Base-by-base conservation (phyloP, 78 protist species). In the Dictyostelium purpureum region DNA sequence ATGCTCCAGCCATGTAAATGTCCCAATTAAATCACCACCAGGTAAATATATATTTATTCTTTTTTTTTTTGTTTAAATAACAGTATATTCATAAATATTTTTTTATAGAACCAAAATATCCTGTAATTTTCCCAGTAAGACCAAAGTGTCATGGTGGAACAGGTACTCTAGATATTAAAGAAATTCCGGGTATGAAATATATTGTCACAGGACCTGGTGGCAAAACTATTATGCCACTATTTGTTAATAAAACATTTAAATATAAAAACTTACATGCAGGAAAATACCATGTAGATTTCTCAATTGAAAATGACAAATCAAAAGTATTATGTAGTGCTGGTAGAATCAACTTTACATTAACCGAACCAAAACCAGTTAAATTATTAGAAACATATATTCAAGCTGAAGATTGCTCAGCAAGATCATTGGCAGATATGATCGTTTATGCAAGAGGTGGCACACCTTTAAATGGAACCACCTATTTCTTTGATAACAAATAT, bases 361-460 rank as follows among this genome's bases (percentile, higher is more conserved):
- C 9, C 6, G 76, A 70, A 45, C 80, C 82, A 26, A 12, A 33
- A 51, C n/a, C 31, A 24, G 45, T 85, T 61, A 75, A 73, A 49
- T 42, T 85, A 5, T 33, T 35, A 12, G 14, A 37, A 21, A 59
- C 69, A 0, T 21, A 6, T 0, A 24, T 85, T 21, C 51, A 59
- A 24, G 37, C 81, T 21, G 7, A 21, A 6, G 61, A 85, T 26
- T 85, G 92, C 11, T 59, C 26, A 18, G 31, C 12, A n/a, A 76
- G 61, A 21, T 56, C 57, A 5, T 37, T 71, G 16, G 82, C 63
- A 7, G 61, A 56, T 14, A 31, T 74, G 61, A 42, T 76, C 6
- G 56, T 59, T 10, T 43, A 75, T 47, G 92, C 92, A 31, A 4
- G 66, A 33, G 92, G 92, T 6, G 92, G 92, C 14, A 35, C 38